phyloP scores from a whole-genome alignment of 345 rosid genomes.

The Rhizophora mangle region DNA sequence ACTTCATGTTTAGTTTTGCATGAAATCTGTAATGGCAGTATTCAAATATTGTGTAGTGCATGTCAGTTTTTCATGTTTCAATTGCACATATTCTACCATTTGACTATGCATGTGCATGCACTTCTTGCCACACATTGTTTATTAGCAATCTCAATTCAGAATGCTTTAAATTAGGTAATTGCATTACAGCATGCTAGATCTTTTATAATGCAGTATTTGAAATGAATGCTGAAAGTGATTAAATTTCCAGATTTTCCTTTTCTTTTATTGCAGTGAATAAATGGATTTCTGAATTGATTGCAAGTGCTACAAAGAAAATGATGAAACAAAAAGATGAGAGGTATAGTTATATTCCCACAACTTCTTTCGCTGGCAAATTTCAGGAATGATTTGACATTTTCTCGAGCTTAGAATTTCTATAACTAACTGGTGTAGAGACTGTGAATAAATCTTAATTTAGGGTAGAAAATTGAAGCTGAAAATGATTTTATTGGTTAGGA shows the following conservation, averaged over 20 bases:
- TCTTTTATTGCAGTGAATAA: slow-evolving; percentile 59
- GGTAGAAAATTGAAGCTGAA: no score
- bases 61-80: neutral
- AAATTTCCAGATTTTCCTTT: neutral
- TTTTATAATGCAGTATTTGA: neutral
- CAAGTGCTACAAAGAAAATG: slow-evolving; percentile 86
- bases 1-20: slow-evolving; percentile 10
- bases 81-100: neutral
- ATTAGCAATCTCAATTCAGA: no score
- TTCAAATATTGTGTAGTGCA: neutral
- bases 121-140: neutral
- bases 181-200: no score
- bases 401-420: neutral
- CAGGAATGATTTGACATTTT: no score
- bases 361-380: neutral
- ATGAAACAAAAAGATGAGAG: slow-evolving; percentile 98
- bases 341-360: slow-evolving; percentile 30
- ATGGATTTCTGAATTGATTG: slow-evolving; percentile 85
- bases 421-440: no score
- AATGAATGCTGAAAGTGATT: neutral
- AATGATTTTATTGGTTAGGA: no score
- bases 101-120: neutral
- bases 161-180: no score
- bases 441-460: no score
- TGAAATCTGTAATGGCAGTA: slow-evolving; percentile 7